Conservation (phyloP, 2,329 filamentous ascomycete species). For the Xylaria sp. region DNA sequence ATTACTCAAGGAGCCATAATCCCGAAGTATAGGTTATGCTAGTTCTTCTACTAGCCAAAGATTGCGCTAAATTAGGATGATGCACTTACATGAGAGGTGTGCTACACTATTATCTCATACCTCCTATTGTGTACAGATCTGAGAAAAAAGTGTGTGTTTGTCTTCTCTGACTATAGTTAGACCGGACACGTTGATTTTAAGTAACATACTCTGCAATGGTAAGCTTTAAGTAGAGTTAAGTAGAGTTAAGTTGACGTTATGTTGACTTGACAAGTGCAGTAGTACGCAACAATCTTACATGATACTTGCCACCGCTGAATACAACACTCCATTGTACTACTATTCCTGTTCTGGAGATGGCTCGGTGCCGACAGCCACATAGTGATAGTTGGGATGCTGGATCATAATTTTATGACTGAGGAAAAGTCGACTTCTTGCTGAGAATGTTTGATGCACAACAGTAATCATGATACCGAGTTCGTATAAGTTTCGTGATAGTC, state of each 20-base stretch:
- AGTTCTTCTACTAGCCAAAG: neutral
- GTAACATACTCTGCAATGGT: neutral
- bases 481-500: neutral
- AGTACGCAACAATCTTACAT: neutral
- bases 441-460: neutral
- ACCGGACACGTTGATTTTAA: neutral
- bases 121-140: neutral
- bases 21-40: neutral
- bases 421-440: neutral
- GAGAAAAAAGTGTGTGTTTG: neutral
- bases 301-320: neutral
- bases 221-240: neutral
- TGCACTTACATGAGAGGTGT: neutral
- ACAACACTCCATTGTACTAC: neutral
- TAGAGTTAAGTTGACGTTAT: neutral
- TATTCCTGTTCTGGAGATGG: neutral
- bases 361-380: neutral
- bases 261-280: neutral
- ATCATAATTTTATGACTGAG: neutral
- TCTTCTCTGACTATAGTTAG: neutral
- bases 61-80: slow-evolving; percentile 5
- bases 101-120: neutral
- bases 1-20: neutral
- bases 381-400: neutral
- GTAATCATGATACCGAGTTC: neutral